A percentile compares a stretch with the other conserved stretches of the same genome.
phyloP scores from a whole-genome alignment of 2,329 filamentous ascomycete genomes.

The Xylariaceae sp. region DNA sequence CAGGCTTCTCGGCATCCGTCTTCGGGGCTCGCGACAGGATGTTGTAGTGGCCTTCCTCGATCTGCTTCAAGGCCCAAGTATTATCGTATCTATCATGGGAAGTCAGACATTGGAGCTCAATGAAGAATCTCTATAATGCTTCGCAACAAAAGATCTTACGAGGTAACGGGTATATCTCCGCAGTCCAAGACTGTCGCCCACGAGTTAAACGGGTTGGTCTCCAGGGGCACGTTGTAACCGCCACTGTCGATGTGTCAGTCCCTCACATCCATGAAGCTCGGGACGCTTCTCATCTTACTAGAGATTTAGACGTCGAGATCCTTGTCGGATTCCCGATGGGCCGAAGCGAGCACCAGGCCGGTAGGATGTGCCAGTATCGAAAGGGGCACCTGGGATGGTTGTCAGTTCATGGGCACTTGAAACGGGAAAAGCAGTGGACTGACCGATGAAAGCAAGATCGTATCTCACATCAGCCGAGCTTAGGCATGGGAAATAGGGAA shows the following conservation, averaged over 20 bases:
- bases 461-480: slow-evolving; percentile 64
- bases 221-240: slow-evolving; percentile 78
- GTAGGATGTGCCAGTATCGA: slow-evolving; percentile 83
- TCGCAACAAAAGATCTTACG: slow-evolving; percentile 47
- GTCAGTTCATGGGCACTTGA: slow-evolving; percentile 1
- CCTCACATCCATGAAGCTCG: slow-evolving; percentile 26
- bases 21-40: slow-evolving; percentile 66
- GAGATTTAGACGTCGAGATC: slow-evolving; percentile 77
- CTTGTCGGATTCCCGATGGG: slow-evolving; percentile 78
- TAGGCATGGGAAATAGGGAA: slow-evolving; percentile 73
- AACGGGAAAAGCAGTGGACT: slow-evolving; percentile 15
- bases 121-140: neutral
- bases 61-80: slow-evolving; percentile 72
- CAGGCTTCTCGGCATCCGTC: slow-evolving; percentile 61
- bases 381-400: slow-evolving; percentile 60
- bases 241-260: slow-evolving; percentile 48
- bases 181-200: slow-evolving; percentile 80
- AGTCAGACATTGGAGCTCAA: neutral
- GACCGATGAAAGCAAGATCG: slow-evolving; percentile 81
- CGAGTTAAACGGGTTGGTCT: slow-evolving; percentile 73
- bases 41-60: slow-evolving; percentile 76
- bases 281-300: slow-evolving; percentile 52
- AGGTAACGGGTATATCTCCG: slow-evolving; percentile 79
- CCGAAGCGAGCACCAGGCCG: slow-evolving; percentile 79
- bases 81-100: slow-evolving; percentile 64